Evolutionary conservation across 2,329 filamentous ascomycete genomes (phyloP), one percentile per base, ranked within the genome.

Genomic region (Hypoxylon sp.): DNA sequence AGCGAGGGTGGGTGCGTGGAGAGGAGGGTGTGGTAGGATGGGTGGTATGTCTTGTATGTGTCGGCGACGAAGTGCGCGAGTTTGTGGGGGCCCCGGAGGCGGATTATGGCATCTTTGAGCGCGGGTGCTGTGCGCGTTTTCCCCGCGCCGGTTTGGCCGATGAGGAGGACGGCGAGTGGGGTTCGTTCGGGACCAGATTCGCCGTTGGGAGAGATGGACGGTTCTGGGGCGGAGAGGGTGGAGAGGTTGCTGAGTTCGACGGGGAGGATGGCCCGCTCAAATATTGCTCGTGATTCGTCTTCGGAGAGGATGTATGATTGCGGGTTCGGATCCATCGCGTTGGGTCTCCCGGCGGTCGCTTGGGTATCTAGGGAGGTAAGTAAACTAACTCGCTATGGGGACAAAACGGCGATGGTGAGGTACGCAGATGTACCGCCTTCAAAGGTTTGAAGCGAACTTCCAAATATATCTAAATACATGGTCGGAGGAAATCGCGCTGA

Each of bases 21-120:
- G 4, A 80, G 67, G 26, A 82, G 76, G 2, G 58, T n/a, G 13
- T 69, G 31, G 74, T 84, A 84, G 17, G 76, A 66, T 0, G 84
- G 84, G 74, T 85, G 83, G 76, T 84, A 81, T 3, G 80, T 79
- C 72, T 85, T 85, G 80, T 84, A 84, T 22, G 81, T 82, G 78
- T 85, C 83, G 59, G 83, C 83, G 61, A 85, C 81, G 69, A 85
- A 79, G 76, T 85, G 83, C 17, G 78, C 79, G 50, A 63, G 59
- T 1, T 35, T 57, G 14, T 75, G 65, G 17, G 58, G 14, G 19
- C 57, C 44, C 57, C 64, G 46, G 51, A 67, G 53, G 13, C 57
- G 31, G 17, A 47, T 31, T 26, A 85, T 72, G 50, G 80, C 79
- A 3, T 67, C 52, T 17, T 78, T 75, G 54, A 85, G 74, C 35